Conservation (phyloP, 305 asterid species). For the Andrographis paniculata region DNA sequence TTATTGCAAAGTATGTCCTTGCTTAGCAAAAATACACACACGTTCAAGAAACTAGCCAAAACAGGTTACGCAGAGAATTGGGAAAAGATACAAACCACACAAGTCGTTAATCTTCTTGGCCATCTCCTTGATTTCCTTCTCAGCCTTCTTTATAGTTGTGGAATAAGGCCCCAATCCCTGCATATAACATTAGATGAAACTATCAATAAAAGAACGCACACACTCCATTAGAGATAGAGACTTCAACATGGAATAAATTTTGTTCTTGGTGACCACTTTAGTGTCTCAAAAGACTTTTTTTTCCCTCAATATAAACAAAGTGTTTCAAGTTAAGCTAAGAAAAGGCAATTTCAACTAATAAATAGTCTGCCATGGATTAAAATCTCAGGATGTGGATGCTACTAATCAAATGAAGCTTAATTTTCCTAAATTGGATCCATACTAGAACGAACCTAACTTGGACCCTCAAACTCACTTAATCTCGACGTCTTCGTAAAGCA, state of each 20-base stretch:
- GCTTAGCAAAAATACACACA: too few species aligned
- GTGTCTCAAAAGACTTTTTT: background rate
- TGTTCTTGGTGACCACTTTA: constrained; percentile 1
- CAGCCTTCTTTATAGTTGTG: constrained; percentile 41
- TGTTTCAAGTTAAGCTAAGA: background rate
- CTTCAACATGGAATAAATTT: constrained; percentile 4
- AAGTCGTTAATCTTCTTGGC: constrained; percentile 70
- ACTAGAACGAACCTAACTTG: constrained; percentile 11
- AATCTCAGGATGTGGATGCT: too few species aligned
- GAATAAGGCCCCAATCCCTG: constrained; percentile 64
- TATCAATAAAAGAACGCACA: constrained; percentile 4
- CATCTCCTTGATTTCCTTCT: constrained; percentile 72
- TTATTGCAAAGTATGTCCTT: too few species aligned
- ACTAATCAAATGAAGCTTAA: background rate
- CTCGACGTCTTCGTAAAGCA: background rate
- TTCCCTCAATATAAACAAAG: background rate
- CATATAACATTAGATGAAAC: constrained; percentile 17
- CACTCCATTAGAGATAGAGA: constrained; percentile 1
- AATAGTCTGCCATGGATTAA: too few species aligned
- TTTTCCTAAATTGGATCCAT: constrained; percentile 17
- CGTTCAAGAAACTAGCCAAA: background rate
- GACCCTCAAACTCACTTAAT: constrained; percentile 1
- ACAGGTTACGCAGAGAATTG: background rate
- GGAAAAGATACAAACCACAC: constrained; percentile 43
- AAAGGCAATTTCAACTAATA: too few species aligned